Percentiles rank a stretch among this genome's conserved stretches.
Evolutionary conservation across 176 grass and related monocot species (phyloP).

Genomic region (Panicum miliaceum): DNA sequence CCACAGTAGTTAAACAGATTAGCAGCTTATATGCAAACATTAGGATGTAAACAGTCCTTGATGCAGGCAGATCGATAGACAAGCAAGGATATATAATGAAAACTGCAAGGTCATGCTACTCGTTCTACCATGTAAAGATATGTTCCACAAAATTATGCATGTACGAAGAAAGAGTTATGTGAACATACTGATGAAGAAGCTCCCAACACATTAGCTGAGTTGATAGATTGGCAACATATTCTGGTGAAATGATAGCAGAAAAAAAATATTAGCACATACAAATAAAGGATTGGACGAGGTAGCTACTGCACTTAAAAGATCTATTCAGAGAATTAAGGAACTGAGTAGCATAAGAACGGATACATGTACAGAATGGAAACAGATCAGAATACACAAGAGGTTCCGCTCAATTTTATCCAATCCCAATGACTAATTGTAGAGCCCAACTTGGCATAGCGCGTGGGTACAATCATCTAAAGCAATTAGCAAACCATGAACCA

Average conservation of each 20-base stretch:
- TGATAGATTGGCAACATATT: conserved; percentile 58
- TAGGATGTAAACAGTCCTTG: conserved; percentile 17
- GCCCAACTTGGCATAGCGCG: neutral
- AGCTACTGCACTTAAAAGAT: neutral
- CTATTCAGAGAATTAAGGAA: conserved; percentile 1
- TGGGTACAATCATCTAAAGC: neutral
- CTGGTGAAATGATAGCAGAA: conserved; percentile 30
- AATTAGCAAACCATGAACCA: neutral
- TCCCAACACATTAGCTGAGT: conserved; percentile 61
- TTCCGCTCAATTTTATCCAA: too few relatives aligned
- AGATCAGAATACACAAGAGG: neutral
- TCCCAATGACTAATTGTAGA: neutral
- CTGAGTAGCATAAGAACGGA: neutral
- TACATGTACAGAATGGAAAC: neutral
- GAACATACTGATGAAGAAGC: conserved; percentile 56
- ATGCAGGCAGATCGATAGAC: neutral
- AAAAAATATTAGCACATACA: conserved; percentile 15
- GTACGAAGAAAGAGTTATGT: neutral
- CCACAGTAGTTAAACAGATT: neutral
- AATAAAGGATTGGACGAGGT: neutral
- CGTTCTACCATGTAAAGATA: neutral
- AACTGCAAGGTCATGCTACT: neutral
- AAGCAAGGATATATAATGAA: neutral
- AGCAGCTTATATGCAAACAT: neutral
- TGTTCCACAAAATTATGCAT: neutral